Evolutionary conservation across 192 early-diverging fungal species (phyloP).

Genomic region (Umbelopsis sp.): DNA sequence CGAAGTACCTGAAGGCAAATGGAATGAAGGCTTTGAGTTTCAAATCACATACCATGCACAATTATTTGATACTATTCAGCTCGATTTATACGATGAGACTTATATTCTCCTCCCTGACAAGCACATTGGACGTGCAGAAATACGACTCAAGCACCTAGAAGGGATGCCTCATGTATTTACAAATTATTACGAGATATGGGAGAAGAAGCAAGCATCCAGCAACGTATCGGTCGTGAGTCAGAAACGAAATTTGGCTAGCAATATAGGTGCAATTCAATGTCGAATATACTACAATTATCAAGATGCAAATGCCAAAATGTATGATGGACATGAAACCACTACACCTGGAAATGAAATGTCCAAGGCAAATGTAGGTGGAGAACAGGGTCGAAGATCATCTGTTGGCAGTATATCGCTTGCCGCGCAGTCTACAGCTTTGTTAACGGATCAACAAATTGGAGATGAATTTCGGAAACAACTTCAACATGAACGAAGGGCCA

Average conservation of each 20-base stretch:
- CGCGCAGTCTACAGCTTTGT: not conserved
- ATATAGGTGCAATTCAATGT: slow-evolving; percentile 69
- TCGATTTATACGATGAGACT: slow-evolving; percentile 66
- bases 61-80: slow-evolving; percentile 69
- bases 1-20: slow-evolving; percentile 54
- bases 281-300: slow-evolving; percentile 70
- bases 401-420: not conserved
- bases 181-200: slow-evolving; percentile 79
- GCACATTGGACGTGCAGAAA: slow-evolving; percentile 69
- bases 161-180: slow-evolving; percentile 71
- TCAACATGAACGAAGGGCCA: slow-evolving; percentile 13
- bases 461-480: slow-evolving; percentile 14
- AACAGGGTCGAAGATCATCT: not conserved
- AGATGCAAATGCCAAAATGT: slow-evolving; percentile 19
- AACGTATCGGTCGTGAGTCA: slow-evolving; percentile 57
- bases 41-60: slow-evolving; percentile 71
- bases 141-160: slow-evolving; percentile 57
- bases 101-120: slow-evolving; percentile 64
- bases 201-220: slow-evolving; percentile 61
- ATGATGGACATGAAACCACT: not conserved
- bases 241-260: slow-evolving; percentile 34
- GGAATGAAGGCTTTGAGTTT: slow-evolving; percentile 77
- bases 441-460: not conserved
- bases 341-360: not conserved
- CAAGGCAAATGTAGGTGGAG: not conserved